phyloP scores from a whole-genome alignment of 1,139 yeast genomes.

The Kluyveromyces sp. region DNA sequence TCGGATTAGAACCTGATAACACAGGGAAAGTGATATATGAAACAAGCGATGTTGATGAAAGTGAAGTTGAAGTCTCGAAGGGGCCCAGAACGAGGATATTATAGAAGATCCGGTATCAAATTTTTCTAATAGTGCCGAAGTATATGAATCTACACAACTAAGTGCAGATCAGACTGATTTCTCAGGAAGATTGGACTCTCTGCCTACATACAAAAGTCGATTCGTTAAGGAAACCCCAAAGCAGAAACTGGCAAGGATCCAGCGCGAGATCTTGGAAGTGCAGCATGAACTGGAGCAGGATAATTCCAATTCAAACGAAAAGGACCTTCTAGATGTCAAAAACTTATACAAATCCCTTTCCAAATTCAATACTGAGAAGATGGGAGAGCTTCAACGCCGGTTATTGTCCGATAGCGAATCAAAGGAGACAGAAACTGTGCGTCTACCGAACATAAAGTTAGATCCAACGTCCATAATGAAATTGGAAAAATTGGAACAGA shows the following conservation, averaged over 20 bases:
- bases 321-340: not conserved
- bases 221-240: slow-evolving; percentile 34
- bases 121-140: slow-evolving; percentile 12
- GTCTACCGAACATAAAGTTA: slow-evolving; percentile 11
- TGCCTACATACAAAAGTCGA: slow-evolving; percentile 24
- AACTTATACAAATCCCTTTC: not conserved
- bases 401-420: not conserved
- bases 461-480: slow-evolving; percentile 8
- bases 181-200: slow-evolving; percentile 21
- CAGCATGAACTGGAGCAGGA: slow-evolving; percentile 6
- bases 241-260: slow-evolving; percentile 40
- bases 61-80: slow-evolving; percentile 19
- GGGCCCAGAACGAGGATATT: slow-evolving; percentile 5
- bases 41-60: slow-evolving; percentile 43
- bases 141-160: slow-evolving; percentile 18
- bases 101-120: slow-evolving; percentile 6
- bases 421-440: not conserved
- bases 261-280: slow-evolving; percentile 11
- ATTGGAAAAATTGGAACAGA: slow-evolving; percentile 21
- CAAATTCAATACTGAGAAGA: not conserved
- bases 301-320: not conserved
- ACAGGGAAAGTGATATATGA: slow-evolving; percentile 33
- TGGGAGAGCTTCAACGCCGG: not conserved
- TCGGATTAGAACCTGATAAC: not conserved
- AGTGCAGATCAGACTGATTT: slow-evolving; percentile 26